phyloP scores from a whole-genome alignment of 352 stramenopile species.

The Pythium apleroticum region DNA sequence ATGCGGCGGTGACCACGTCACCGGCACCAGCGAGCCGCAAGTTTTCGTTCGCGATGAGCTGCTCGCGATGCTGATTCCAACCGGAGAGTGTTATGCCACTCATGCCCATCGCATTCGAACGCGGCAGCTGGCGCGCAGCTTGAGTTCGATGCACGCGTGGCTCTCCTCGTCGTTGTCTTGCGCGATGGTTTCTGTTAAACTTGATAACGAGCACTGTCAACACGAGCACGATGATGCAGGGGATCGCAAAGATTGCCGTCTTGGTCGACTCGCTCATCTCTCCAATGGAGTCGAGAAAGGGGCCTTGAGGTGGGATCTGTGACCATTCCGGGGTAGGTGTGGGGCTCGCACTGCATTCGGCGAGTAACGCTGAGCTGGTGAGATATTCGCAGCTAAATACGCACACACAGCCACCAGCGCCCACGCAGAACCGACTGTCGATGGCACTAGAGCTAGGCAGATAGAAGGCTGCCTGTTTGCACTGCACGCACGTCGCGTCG shows the following conservation, averaged over 20 bases:
- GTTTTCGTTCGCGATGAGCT: neutral
- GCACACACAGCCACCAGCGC: conserved; percentile 12
- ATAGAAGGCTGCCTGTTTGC: conserved; percentile 1
- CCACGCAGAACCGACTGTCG: conserved; percentile 18
- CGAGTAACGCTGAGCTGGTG: neutral
- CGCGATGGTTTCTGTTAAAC: neutral
- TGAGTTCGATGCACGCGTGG: neutral
- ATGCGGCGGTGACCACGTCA: neutral
- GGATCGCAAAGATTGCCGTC: neutral
- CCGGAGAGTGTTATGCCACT: too few relatives aligned
- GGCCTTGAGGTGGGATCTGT: too few relatives aligned
- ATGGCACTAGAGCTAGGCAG: neutral
- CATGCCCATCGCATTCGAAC: too few relatives aligned
- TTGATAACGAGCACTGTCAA: neutral
- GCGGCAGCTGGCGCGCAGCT: too few relatives aligned
- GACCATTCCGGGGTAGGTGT: too few relatives aligned
- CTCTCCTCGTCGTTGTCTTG: neutral
- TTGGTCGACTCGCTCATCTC: neutral
- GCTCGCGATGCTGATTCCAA: neutral
- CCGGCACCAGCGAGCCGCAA: neutral
- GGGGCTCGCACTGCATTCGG: neutral
- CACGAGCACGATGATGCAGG: neutral
- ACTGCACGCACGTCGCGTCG: conserved; percentile 4
- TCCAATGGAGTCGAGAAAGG: neutral
- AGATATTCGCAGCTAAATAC: conserved; percentile 12